A percentile compares a stretch with the other conserved stretches of the same genome.
These are phyloP conservation scores for Polytolypa hystricis DNA, from an alignment of 2,329 filamentous ascomycete species.

Conservation along the genomic window DNA sequence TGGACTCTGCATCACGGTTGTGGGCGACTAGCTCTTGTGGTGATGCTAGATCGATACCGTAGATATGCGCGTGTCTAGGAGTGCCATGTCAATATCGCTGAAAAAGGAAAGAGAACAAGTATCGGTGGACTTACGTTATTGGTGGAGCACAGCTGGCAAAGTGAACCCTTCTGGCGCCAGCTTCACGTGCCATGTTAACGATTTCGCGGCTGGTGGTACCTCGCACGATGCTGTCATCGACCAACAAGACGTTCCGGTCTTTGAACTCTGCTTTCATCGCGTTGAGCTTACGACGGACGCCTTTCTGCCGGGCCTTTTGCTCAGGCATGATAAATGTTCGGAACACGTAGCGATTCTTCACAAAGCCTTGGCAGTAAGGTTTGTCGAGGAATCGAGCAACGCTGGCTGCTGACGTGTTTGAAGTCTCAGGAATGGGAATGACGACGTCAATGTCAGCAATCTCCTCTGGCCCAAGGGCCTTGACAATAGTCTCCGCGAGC, in stretches of 20 bases:
- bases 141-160: slow-evolving; percentile 74
- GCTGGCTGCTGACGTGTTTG: slow-evolving; percentile 66
- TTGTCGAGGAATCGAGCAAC: slow-evolving; percentile 66
- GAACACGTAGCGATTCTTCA: slow-evolving; percentile 85
- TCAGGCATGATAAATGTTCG: slow-evolving; percentile 80
- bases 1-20: slow-evolving; percentile 48
- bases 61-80: slow-evolving; percentile 64
- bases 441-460: slow-evolving; percentile 68
- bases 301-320: slow-evolving; percentile 69
- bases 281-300: slow-evolving; percentile 80
- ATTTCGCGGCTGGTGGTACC: slow-evolving; percentile 74
- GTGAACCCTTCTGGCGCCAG: slow-evolving; percentile 69
- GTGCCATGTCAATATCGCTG: slow-evolving; percentile 3
- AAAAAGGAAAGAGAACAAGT: slow-evolving; percentile 2
- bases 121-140: slow-evolving; percentile 45
- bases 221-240: slow-evolving; percentile 83
- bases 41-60: slow-evolving; percentile 66
- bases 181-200: slow-evolving; percentile 73
- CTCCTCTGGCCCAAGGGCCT: slow-evolving; percentile 55
- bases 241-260: slow-evolving; percentile 66
- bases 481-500: slow-evolving; percentile 61
- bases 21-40: slow-evolving; percentile 61
- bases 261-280: slow-evolving; percentile 78
- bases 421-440: slow-evolving; percentile 75
- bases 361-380: slow-evolving; percentile 69